Percentiles rank a stretch among this genome's conserved stretches.
Conservation (phyloP, 768 basidiomycete genomes). For the Tricholoma hemisulphureum region DNA sequence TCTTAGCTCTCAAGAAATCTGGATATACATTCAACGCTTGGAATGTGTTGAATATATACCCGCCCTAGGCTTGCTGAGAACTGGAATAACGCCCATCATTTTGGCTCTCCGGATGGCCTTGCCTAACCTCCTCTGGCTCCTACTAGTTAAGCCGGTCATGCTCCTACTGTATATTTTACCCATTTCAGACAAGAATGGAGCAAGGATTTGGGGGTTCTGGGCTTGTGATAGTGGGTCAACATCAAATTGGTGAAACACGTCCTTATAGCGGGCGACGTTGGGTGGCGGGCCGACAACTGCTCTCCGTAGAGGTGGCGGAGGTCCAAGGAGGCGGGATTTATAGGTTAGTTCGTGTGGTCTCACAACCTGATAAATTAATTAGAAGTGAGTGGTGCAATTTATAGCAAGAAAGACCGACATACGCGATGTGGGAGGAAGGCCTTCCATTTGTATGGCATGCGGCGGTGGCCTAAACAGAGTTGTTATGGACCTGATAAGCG, state of each 20-base stretch:
- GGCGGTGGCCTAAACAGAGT: not conserved
- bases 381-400: not conserved
- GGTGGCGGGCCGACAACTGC: conserved; percentile 56
- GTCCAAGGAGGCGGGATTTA: conserved; percentile 26
- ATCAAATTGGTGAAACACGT: conserved; percentile 68
- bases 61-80: conserved; percentile 33
- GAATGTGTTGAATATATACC: not conserved
- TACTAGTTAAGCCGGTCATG: conserved; percentile 69
- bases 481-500: not conserved
- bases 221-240: conserved; percentile 75
- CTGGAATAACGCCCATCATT: conserved; percentile 85
- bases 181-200: conserved; percentile 66
- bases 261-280: conserved; percentile 51
- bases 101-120: conserved; percentile 88
- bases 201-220: conserved; percentile 57
- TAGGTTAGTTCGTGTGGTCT: conserved; percentile 29
- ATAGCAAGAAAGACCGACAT: conserved; percentile 10
- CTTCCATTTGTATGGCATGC: conserved; percentile 14
- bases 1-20: no score
- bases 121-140: conserved; percentile 73
- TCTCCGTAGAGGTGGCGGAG: conserved; percentile 21
- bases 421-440: conserved; percentile 22
- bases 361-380: conserved; percentile 13
- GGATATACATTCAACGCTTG: not conserved
- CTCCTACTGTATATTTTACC: conserved; percentile 76